Evolutionary conservation across 2,329 filamentous ascomycete genomes (phyloP), one percentile per base, ranked within the genome.

Genomic region (Teratosphaeria nubilosa): DNA sequence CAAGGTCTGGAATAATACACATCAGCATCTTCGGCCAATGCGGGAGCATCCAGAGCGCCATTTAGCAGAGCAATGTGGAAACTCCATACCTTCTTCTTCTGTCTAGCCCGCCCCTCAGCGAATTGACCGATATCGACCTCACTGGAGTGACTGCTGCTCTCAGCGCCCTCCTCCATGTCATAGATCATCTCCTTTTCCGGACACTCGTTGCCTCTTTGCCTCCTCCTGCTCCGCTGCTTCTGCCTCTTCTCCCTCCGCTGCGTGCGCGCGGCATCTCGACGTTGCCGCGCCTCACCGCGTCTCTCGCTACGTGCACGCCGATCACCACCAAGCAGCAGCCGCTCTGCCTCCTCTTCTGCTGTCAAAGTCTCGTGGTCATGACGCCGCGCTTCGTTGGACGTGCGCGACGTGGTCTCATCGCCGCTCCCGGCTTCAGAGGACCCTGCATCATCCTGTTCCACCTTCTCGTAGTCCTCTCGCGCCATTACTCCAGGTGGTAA

Each of bases 131-230:
- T 75, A 64, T 82, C 81, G 30, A 68, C 69, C 60, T 78, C 73
- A 41, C 72, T 74, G 34, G 74, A 76, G 55, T 69, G 66, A 34
- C 73, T 66, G 27, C 62, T 62, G 55, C 60, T 63, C 41, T 64
- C 63, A 16, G 55, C 59, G 86, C 90, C 90, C 69, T 91, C 87
- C 73, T 96, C 91, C 87, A 92, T 90, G 74, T 94, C 88, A 71
- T 90, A 91, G 86, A 95, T 89, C 67, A 95, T 77, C 71, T 86
- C 83, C 41, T 86, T 86, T 64, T 89, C 51, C 51, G 51, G 55
- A 9, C 22, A 25, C 6, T 32, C 84, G 69, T 90, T 87, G 57
- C 85, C 85, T 60, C 75, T 65, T 79, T 73, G 68, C 82, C 71
- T 63, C 74, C 77, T 61, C 80, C 78, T 30, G 5, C 51, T 31